Evolutionary conservation across 2,329 filamentous ascomycete species (phyloP), one percentile per base, ranked within the genome.

Genomic region (Fusarium sarcochroum): DNA sequence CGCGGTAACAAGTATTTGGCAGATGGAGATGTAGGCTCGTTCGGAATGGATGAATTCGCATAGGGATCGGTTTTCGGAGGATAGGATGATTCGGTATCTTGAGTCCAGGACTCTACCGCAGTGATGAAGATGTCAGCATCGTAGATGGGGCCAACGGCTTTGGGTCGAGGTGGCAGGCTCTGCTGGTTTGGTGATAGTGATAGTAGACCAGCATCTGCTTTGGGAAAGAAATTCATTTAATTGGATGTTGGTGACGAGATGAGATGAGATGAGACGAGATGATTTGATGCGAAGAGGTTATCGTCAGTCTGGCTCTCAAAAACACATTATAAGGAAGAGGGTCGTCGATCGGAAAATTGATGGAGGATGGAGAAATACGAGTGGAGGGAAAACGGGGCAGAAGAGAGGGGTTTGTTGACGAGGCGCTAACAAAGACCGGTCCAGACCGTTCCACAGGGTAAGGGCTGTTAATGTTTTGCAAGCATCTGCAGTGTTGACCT

Each of bases 171-270:
- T 5, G 59, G 46, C 7, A 66, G 64, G 27, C 15, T 7, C 11
- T 58, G 6, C 27, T 41, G 46, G 4, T 66, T 63, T 17, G 75
- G 21, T 4, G 66, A 58, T 9, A 73, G 56, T n/a, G 66, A 64
- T 32, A 77, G 60, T 5, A 77, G 53, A 15, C 62, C 57, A 4
- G 72, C 69, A 37, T 77, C 75, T 14, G 70, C 75, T 46, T 46
- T 63, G 7, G 75, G 75, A 50, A 73, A 71, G 63, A 76, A 77
- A n/a, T n/a, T n/a, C 62, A 65, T 65, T 64, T 65, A 65, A 21
- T n/a, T 17, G n/a, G 14, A 15, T 42, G 21, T 4, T 23, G 35
- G 21, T 35, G 9, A 15, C n/a, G n/a, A n/a, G n/a, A n/a, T n/a
- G n/a, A n/a, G n/a, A n/a, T n/a, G n/a, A n/a, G n/a, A n/a, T n/a